Base-by-base conservation (phyloP, 2,329 filamentous ascomycete species). In the Fusarium sp. region DNA sequence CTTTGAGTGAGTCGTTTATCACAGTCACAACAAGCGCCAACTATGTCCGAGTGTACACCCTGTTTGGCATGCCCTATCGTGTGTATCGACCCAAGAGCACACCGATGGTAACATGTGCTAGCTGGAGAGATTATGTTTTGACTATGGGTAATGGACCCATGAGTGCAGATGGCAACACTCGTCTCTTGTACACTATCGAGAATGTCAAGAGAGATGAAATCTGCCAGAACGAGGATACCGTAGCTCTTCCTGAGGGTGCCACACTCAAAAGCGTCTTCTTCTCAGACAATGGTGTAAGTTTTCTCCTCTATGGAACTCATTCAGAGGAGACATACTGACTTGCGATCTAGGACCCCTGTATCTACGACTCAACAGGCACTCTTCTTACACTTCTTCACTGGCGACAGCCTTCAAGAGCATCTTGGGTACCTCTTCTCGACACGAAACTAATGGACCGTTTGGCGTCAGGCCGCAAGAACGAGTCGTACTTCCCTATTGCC, bases 61-160 rank as follows among this genome's bases (percentile, higher is more conserved):
- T 98, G 17, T 98, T 96, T 79, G 96, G 96, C 30, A 90, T 97
- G 37, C 95, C 96, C 0, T 92, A 94, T 73, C 91, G 93, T 53
- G 91, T 99, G 3, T 98, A 97, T 80, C 88, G 96, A 27, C 94
- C 97, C 70, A 98, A 98, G 84, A 95, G 92, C 81, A 90, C 89
- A 5, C 95, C 95, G 3, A 93, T 93, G 55, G 94, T 99, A 23
- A 96, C 94, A 0, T 99, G 96, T 77, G 94, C 94, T 1, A 95
- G 94, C 74, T 98, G 93, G 93, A 88, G 92, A 71, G 94, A 99
- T 83, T 98, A 98, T 80, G 91, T 99, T n/a, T 88, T 98, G 78
- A 98, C 95, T 0, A 89, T 99, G 73, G 95, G 95, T 58, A 99
- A 99, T 76, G 97, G 97, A 0, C 90, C 96, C 1, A 88, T 97